These are phyloP conservation scores for Phaeoacremonium minimum DNA, from an alignment of 2,329 filamentous ascomycete species.

Conservation along the genomic window DNA sequence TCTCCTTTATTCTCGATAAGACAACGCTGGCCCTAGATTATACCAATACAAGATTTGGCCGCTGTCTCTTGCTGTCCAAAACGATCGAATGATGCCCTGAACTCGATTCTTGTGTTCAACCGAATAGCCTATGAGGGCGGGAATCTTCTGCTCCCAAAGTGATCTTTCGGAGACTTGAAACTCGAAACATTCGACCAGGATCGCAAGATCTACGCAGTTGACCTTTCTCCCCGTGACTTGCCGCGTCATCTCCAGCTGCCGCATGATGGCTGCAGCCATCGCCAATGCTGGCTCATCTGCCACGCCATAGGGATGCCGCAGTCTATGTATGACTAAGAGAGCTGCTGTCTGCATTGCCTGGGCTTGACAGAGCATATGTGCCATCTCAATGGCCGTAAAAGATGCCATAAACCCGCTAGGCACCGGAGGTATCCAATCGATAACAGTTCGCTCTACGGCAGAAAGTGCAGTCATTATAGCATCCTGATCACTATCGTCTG, in stretches of 20 bases:
- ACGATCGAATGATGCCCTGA: not conserved
- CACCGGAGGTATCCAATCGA: conserved; percentile 15
- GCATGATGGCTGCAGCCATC: conserved; percentile 15
- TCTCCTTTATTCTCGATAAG: too few relatives aligned
- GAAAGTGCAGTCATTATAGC: conserved; percentile 4
- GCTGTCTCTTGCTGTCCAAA: not conserved
- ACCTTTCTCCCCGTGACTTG: conserved; percentile 11
- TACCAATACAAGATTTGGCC: not conserved
- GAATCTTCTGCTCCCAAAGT: not conserved
- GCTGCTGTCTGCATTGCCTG: conserved; percentile 15
- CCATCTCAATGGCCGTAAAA: conserved; percentile 15
- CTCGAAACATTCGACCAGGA: conserved; percentile 18
- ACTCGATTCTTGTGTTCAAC: not conserved
- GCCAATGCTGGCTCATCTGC: conserved; percentile 12
- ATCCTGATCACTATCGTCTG: not conserved
- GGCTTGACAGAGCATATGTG: conserved; percentile 22
- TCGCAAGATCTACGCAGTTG: conserved; percentile 14
- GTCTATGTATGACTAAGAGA: conserved; percentile 16
- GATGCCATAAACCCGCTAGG: conserved; percentile 12
- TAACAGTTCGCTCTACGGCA: conserved; percentile 9
- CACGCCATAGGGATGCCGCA: conserved; percentile 14
- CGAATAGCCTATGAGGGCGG: conserved; percentile 1
- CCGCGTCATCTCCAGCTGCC: conserved; percentile 14
- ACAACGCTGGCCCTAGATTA: not conserved
- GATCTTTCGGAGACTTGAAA: conserved; percentile 9